Evolutionary conservation across 805 yeast genomes (phyloP), one percentile per base, ranked within the genome.

Genomic region (Wickerhamiella hasegawae): DNA sequence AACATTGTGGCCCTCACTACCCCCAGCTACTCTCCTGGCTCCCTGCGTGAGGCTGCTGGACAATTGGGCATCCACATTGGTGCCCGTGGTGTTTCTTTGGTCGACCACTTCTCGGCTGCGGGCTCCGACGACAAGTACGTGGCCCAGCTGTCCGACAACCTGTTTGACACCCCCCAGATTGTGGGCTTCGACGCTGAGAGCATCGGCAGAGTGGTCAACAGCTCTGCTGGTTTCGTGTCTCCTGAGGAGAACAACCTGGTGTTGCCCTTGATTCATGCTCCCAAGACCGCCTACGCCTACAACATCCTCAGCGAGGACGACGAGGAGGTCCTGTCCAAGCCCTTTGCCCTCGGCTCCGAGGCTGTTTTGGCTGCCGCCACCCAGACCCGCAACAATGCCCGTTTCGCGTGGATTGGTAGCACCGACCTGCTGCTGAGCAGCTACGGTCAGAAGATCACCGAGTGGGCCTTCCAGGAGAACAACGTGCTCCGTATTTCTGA

Each of bases 51-150:
- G 3, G 76, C 78, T 47, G 66, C 82, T 44, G 71, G 73, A 48
- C 83, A 85, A 52, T 58, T 85, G 44, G 98, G 95, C 22, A 74
- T 90, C 34, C 70, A 64, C 48, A 80, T 95, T 39, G 69, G 90
- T 33, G 92, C 94, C 39, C 78, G 72, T 51, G 76, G 72, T 34
- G 73, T 70, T 53, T 54, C 61, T 36, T 59, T 77, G 30, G 54
- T 65, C 5, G 94, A 84, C 54, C 76, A 78, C 54, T 82, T 82
- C 58, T 51, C 55, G 39, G 45, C 48, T 15, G 32, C 27, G 27
- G 20, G 20, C 11, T 6, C 10, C 19, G 55, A 46, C 15, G 48
- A 47, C 5, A n/a, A n/a, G n/a, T n/a, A n/a, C n/a, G 53, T 31
- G 15, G 44, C 4, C 40, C 46, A 8, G 34, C 35, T 20, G 46